phyloP scores from a whole-genome alignment of 495 filamentous ascomycete species.

The Viridothelium virens region DNA sequence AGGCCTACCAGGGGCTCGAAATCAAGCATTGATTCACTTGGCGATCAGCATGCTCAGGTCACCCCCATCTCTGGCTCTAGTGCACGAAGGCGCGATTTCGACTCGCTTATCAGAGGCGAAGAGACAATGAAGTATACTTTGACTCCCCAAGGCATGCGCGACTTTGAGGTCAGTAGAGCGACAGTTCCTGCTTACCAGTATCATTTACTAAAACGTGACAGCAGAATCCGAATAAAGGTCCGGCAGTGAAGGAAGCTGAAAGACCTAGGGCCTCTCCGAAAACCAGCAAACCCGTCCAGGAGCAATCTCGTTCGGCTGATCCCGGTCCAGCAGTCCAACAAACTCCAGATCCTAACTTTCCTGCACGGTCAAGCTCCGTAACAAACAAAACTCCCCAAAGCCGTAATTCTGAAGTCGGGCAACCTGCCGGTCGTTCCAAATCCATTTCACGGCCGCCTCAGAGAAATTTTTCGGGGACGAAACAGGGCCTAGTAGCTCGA shows the following conservation, averaged over 20 bases:
- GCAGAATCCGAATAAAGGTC: background rate
- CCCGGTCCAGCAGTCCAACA: background rate
- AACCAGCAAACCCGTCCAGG: background rate
- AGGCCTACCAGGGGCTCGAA: constrained; percentile 4
- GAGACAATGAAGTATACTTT: constrained; percentile 91
- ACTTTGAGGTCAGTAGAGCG: constrained; percentile 63
- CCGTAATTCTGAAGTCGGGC: background rate
- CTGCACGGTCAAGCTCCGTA: background rate
- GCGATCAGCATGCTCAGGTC: constrained; percentile 6
- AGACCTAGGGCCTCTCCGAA: background rate
- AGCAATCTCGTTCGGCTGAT: background rate
- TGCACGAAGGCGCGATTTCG: constrained; percentile 56
- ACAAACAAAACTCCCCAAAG: constrained; percentile 1
- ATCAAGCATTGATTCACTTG: constrained; percentile 8
- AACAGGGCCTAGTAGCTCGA: constrained; percentile 42
- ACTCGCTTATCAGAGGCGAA: constrained; percentile 80
- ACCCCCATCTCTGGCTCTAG: constrained; percentile 4
- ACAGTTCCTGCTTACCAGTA: background rate
- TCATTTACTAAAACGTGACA: background rate
- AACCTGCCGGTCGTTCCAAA: background rate
- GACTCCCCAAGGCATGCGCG: constrained; percentile 80
- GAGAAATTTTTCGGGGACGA: background rate
- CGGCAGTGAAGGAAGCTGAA: background rate
- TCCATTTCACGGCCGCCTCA: background rate
- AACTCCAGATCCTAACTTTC: background rate